phyloP scores from a whole-genome alignment of 805 yeast species.

The Yarrowia porcina region DNA sequence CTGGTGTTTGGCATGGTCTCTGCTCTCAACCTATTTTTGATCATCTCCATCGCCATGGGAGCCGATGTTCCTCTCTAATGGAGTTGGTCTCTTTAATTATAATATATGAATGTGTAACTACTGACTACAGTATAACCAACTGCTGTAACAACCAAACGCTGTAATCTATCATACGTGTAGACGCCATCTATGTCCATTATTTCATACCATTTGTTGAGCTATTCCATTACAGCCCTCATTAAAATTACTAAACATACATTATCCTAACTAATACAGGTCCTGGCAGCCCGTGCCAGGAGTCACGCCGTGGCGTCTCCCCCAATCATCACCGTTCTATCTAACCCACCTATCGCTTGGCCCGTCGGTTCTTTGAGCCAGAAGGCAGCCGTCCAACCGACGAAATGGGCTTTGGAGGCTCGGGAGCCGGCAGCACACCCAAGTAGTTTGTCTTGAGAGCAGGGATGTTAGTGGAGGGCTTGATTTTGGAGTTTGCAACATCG shows the following conservation, averaged over 20 bases:
- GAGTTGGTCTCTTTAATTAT: not conserved
- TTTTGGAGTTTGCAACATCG: not conserved
- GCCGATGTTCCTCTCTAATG: constrained; percentile 51
- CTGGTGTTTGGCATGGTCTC: constrained; percentile 70
- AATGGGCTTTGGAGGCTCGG: constrained; percentile 31
- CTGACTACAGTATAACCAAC: too few relatives aligned
- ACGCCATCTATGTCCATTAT: too few relatives aligned
- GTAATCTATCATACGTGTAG: too few relatives aligned
- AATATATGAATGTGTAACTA: not conserved
- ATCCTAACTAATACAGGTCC: constrained; percentile 22
- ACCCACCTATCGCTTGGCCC: not conserved
- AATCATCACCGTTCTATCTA: not conserved
- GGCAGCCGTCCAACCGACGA: constrained; percentile 8
- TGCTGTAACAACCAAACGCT: too few relatives aligned
- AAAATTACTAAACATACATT: constrained; percentile 19
- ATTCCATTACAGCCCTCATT: too few relatives aligned
- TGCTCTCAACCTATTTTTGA: constrained; percentile 65
- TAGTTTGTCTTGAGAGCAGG: constrained; percentile 75
- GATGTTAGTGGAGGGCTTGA: constrained; percentile 39
- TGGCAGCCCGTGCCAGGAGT: constrained; percentile 20
- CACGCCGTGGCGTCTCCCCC: not conserved
- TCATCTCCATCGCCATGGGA: constrained; percentile 50
- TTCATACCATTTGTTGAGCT: too few relatives aligned
- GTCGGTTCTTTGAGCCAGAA: not conserved
- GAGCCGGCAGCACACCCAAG: constrained; percentile 68